These are phyloP conservation scores for Pseudozyma hubeiensis DNA, from an alignment of 1,284 basidiomycete species.

Conservation along the genomic window DNA sequence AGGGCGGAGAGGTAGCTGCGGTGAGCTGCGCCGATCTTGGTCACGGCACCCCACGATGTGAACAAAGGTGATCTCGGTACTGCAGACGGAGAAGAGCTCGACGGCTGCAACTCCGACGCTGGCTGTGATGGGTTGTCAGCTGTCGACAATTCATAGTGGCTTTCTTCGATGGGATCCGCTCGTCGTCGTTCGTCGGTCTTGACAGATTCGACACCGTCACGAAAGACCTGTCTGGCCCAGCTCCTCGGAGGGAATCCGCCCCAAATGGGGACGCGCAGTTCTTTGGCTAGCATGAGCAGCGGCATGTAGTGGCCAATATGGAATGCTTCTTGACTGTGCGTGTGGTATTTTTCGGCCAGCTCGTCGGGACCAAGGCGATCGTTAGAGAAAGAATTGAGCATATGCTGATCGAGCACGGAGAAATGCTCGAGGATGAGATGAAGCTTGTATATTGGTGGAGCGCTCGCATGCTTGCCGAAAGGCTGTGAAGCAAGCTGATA, in stretches of 20 bases:
- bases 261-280: constrained; percentile 54
- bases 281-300: constrained; percentile 54
- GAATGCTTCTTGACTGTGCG: constrained; percentile 50
- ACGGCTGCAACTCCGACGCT: neutral
- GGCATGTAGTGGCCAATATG: constrained; percentile 54
- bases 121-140: neutral
- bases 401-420: constrained; percentile 51
- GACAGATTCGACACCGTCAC: constrained; percentile 40
- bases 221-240: constrained; percentile 52
- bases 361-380: constrained; percentile 19
- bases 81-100: neutral
- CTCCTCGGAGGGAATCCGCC: constrained; percentile 55
- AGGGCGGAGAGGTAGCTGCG: constrained; percentile 54
- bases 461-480: no score
- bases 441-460: constrained; percentile 28
- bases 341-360: constrained; percentile 26
- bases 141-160: neutral
- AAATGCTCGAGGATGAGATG: constrained; percentile 60
- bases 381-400: constrained; percentile 40
- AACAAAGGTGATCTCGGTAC: constrained; percentile 24
- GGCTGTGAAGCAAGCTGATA: constrained; percentile 12
- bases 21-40: constrained; percentile 43
- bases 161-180: neutral
- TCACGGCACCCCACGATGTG: constrained; percentile 42
- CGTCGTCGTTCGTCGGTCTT: constrained; percentile 25